phyloP scores from a whole-genome alignment of 495 filamentous ascomycete genomes.

The Pyrenopolyporus hunteri region DNA sequence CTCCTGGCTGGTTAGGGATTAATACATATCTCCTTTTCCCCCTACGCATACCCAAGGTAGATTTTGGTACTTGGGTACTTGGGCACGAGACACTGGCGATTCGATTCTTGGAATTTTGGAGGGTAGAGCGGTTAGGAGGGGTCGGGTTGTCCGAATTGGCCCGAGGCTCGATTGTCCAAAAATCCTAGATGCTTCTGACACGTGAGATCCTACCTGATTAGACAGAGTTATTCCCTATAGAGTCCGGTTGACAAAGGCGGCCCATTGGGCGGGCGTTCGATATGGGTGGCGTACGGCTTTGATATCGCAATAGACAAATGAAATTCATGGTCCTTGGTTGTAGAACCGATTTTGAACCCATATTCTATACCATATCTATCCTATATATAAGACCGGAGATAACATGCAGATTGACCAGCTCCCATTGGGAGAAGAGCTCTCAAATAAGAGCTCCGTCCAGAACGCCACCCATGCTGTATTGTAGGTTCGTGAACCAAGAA shows the following conservation, averaged over 20 bases:
- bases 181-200: constrained; percentile 11
- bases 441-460: constrained; percentile 39
- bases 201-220: constrained; percentile 13
- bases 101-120: too few species aligned
- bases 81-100: too few species aligned
- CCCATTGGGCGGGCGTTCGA: constrained; percentile 6
- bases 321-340: constrained; percentile 32
- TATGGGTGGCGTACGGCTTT: not conserved
- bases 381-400: constrained; percentile 26
- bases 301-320: constrained; percentile 24
- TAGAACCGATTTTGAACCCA: constrained; percentile 19
- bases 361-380: constrained; percentile 40
- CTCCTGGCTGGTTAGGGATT: constrained; percentile 47
- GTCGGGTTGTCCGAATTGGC: constrained; percentile 25
- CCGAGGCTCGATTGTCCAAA: constrained; percentile 16
- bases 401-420: constrained; percentile 39
- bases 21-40: not conserved
- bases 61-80: not conserved
- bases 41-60: not conserved
- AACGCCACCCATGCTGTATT: constrained; percentile 45
- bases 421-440: constrained; percentile 35
- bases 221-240: not conserved
- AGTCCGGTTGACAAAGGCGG: not conserved
- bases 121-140: constrained; percentile 13
- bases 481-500: constrained; percentile 18